Base-by-base conservation (phyloP, 768 basidiomycete genomes). In the Russula sp. region DNA sequence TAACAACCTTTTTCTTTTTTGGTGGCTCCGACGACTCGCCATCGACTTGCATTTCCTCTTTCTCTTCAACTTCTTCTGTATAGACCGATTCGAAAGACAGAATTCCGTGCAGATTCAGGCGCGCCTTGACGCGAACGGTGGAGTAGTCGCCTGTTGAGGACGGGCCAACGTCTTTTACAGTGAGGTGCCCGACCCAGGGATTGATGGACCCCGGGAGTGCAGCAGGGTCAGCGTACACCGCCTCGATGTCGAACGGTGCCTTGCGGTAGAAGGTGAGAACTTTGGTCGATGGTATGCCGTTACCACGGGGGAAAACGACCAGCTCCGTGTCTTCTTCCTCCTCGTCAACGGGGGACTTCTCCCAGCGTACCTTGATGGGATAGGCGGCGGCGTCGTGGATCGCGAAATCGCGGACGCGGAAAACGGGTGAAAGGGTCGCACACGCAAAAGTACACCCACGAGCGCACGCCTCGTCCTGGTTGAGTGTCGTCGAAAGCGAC, bases 401-500 rank as follows among this genome's bases (percentile, higher is more conserved):
- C 71, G 84, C 80, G 81, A 99, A 99, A 66, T 98, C 95, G 68
- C 94, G 89, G 39, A 98, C 96, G 67, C 93, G 90, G 90, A 98
- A 99, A 57, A 94, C 87, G 69, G 97, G 97, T 37, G 94, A 97
- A 68, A 97, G 88, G 80, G 93, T 93, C 34, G 97, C 96, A 73
- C 96, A 98, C 42, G 94, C 86, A 74, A 99, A 97, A 59, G 97
- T 98, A 55, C 94, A 91, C 47, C 96, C 97, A 50, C 96, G 91
- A 9, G 93, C 94, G 69, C 94, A 82, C 63, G 97, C 95, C 78
- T 98, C 97, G 69, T 98, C 97, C 78, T 95, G 93, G 81, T 98
- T 99, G 73, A 96, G 86, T 37, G 97, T 98, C 68, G 88, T 88
- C 18, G 84, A 89, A 68, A 98, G 87, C n/a, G 77, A 61, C 77